Evolutionary conservation across 768 basidiomycete species (phyloP).

Genomic region (Psilocybe cubensis): DNA sequence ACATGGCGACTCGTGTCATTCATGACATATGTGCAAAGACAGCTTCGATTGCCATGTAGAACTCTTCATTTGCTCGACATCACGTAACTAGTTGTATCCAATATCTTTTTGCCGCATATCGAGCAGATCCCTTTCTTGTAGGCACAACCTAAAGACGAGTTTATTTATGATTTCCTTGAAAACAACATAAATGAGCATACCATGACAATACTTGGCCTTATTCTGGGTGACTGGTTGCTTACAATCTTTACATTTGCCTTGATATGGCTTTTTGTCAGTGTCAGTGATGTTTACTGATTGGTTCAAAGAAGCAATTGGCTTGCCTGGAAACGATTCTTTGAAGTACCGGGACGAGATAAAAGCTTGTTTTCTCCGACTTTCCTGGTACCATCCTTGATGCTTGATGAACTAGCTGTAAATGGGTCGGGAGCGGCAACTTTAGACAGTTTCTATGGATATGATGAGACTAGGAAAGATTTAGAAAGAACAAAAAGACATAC

Average conservation of each 20-base stretch:
- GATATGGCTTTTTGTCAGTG: conserved; percentile 67
- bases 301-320: conserved; percentile 29
- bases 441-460: conserved; percentile 76
- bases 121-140: conserved; percentile 87
- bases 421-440: conserved; percentile 91
- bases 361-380: conserved; percentile 89
- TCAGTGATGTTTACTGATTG: conserved; percentile 23
- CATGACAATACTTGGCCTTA: conserved; percentile 88
- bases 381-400: conserved; percentile 80
- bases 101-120: conserved; percentile 86
- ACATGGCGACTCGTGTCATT: not conserved
- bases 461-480: conserved; percentile 18
- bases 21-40: not conserved
- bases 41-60: conserved; percentile 1
- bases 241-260: conserved; percentile 86
- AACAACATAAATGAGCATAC: conserved; percentile 41
- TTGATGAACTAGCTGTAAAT: conserved; percentile 70
- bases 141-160: conserved; percentile 65
- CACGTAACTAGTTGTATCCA: conserved; percentile 81
- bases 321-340: conserved; percentile 80
- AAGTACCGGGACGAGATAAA: conserved; percentile 66
- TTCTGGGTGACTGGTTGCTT: conserved; percentile 86
- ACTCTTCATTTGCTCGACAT: conserved; percentile 78
- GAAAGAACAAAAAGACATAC: conserved; percentile 41
- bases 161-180: conserved; percentile 11